Evolutionary conservation across 768 basidiomycete species (phyloP).

Genomic region (Leccinum ochraceum): DNA sequence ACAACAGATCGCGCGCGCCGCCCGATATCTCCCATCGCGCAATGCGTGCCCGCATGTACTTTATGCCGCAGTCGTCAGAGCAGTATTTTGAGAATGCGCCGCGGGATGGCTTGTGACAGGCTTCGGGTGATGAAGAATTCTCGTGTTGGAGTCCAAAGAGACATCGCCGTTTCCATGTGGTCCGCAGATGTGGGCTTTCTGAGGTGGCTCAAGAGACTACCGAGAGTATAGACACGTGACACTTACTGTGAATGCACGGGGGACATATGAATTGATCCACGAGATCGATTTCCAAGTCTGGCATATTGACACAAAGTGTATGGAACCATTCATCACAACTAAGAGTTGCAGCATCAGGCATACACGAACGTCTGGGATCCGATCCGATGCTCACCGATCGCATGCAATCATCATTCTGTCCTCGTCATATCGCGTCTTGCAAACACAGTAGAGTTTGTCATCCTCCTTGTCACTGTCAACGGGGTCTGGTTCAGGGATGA

Average conservation of each 20-base stretch:
- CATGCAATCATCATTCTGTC: constrained; percentile 92
- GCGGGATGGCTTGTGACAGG: constrained; percentile 80
- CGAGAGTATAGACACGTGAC: not conserved
- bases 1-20: constrained; percentile 63
- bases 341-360: not conserved
- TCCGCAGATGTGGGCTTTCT: constrained; percentile 64
- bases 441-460: constrained; percentile 83
- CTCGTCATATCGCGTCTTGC: constrained; percentile 85
- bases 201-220: constrained; percentile 7
- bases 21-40: constrained; percentile 62
- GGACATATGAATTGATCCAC: constrained; percentile 95
- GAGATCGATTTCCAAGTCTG: constrained; percentile 79
- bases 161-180: constrained; percentile 82
- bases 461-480: constrained; percentile 44
- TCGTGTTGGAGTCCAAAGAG: constrained; percentile 66
- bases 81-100: constrained; percentile 90
- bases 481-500: constrained; percentile 49
- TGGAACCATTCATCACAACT: constrained; percentile 98
- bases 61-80: constrained; percentile 83
- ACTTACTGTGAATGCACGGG: constrained; percentile 71
- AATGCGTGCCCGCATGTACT: constrained; percentile 67
- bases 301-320: constrained; percentile 79
- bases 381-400: constrained; percentile 61
- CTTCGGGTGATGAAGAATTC: constrained; percentile 59
- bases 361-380: not conserved